Base-by-base conservation (phyloP, 345 rosid genomes). In the Rhodomyrtus tomentosa region DNA sequence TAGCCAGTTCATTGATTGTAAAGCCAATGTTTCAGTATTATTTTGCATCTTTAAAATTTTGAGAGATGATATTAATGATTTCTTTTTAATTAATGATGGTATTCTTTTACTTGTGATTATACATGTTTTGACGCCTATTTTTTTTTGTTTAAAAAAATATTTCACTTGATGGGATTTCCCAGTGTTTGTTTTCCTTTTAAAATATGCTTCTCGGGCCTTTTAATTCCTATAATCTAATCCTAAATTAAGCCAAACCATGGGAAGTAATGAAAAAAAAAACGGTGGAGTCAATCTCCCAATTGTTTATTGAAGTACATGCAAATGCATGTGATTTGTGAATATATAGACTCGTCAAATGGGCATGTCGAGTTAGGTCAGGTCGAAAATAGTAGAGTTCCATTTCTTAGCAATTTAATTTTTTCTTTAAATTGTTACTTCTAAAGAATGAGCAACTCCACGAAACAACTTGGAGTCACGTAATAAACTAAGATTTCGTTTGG, bases 341-440 rank as follows among this genome's bases (percentile, higher is more conserved):
- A n/a, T n/a, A n/a, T n/a, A n/a, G 0, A 55, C 8, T 29, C 5
- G 1, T 10, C 13, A 55, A 55, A 55, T 0, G 0, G 2, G 3
- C 24, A 38, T 38, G 40, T 38, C 40, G 24, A 5, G 13, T 55
- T 14, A 0, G 1, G 5, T 55, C 24, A n/a, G 14, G 59, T 55
- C 14, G 5, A 10, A 55, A 24, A 55, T 55, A 10, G 1, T 29
- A 29, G 0, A 11, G 7, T 56, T 56, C 7, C 12, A 25, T 25
- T 25, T 56, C 16, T 56, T 11, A 25, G 25, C 27, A 25, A 56
- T 2, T 25, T 25, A n/a, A n/a, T 0, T 38, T 25, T 55, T 27
- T 55, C 15, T 15, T 25, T 11, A 58, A 11, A n/a, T 58, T 58
- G 2, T 27, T 27, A 27, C 36, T 13, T 58, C 2, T 13, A 0